Conservation (phyloP, 768 basidiomycete genomes). For the Russula emetica region DNA sequence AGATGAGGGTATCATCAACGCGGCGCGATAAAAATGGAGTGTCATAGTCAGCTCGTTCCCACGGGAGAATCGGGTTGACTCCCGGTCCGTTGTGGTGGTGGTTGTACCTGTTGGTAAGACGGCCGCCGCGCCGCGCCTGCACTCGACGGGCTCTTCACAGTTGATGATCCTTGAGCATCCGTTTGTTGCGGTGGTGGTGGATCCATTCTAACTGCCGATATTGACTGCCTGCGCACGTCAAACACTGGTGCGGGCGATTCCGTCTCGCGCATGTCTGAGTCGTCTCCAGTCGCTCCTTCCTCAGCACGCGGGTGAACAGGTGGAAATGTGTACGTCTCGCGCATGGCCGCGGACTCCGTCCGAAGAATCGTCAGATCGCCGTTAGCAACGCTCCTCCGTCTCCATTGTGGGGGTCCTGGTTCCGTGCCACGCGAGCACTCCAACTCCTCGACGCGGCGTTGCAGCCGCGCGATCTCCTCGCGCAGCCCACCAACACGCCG, state of each 20-base stretch:
- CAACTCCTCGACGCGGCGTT: constrained; percentile 63
- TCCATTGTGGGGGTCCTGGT: constrained; percentile 9
- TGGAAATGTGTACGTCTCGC: constrained; percentile 26
- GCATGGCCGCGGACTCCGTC: constrained; percentile 11
- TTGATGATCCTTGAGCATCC: constrained; percentile 10
- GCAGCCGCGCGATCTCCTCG: constrained; percentile 57
- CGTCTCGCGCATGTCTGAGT: constrained; percentile 31
- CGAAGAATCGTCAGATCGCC: constrained; percentile 19
- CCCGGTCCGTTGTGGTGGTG: background rate
- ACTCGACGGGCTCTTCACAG: constrained; percentile 14
- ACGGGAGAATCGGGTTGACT: constrained; percentile 20
- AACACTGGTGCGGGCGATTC: constrained; percentile 46
- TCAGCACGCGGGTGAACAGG: constrained; percentile 19
- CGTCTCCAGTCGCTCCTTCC: constrained; percentile 12
- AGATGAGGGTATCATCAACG: constrained; percentile 10
- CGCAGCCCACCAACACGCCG: constrained; percentile 53
- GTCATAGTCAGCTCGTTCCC: constrained; percentile 12
- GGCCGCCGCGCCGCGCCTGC: constrained; percentile 3
- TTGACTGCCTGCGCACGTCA: constrained; percentile 48
- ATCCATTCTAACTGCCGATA: constrained; percentile 49
- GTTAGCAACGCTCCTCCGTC: constrained; percentile 30
- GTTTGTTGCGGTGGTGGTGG: constrained; percentile 30
- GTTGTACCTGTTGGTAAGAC: constrained; percentile 13
- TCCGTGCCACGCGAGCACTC: constrained; percentile 43
- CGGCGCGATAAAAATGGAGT: background rate